phyloP scores from a whole-genome alignment of 176 grass and related monocot species.

The Alloteropsis semialata region DNA sequence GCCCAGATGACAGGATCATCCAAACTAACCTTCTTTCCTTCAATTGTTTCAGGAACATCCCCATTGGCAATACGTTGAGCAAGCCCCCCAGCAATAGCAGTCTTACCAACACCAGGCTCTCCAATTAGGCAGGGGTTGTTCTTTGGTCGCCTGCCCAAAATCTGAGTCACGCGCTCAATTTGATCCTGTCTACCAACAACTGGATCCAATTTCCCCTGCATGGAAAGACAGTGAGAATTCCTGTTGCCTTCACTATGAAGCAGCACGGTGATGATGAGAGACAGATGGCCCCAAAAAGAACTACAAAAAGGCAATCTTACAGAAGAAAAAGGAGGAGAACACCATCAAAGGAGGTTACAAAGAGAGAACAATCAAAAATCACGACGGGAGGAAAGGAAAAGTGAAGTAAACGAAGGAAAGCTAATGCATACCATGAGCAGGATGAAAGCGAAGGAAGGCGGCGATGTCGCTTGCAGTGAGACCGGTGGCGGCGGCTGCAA shows the following conservation, averaged over 20 bases:
- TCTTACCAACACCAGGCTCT: too few relatives aligned
- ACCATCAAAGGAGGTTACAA: background rate
- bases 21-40: conserved; percentile 88
- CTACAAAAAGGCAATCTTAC: conserved; percentile 26
- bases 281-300: background rate
- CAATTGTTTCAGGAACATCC: conserved; percentile 97
- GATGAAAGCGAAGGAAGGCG: background rate
- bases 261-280: background rate
- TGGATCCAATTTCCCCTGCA: too few relatives aligned
- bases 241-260: too few relatives aligned
- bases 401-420: background rate
- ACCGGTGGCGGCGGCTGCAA: conserved; percentile 47
- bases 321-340: background rate
- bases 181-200: too few relatives aligned
- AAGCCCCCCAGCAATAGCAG: conserved; percentile 90
- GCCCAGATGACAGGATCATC: background rate
- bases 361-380: too few relatives aligned
- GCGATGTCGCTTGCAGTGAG: background rate
- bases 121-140: too few relatives aligned
- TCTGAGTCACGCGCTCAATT: too few relatives aligned
- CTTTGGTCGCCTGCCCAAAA: too few relatives aligned
- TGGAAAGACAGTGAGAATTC: too few relatives aligned
- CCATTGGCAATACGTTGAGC: conserved; percentile 87
- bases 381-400: background rate
- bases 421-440: background rate